Base-by-base conservation (phyloP, 306 rosid genomes). In the Lathyrus oleraceus region DNA sequence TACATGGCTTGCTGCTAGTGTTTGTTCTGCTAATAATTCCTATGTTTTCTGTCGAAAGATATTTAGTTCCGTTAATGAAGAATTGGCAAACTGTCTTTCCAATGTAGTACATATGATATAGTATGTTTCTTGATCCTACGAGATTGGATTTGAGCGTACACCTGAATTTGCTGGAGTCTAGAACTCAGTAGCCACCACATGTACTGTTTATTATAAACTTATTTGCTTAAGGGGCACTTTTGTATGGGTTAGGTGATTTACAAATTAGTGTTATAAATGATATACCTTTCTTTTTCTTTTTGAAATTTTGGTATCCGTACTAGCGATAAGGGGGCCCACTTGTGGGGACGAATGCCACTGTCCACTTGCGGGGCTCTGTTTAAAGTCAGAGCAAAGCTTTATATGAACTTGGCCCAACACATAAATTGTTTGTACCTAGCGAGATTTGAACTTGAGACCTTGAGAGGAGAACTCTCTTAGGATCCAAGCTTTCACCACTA, bases 161-260 rank as follows among this genome's bases (percentile, higher is more conserved):
- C 25, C 36, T 12, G 11, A 45, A 30, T 59, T 30, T 13, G 47
- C 16, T 59, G 23, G 6, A 59, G 43, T 14, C 64, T 30, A 35
- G 42, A 57, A 59, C 23, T 59, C 38, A 25, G 63, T 35, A 39
- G n/a, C 5, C 1, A 2, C 16, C n/a, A 62, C 17, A 19, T 62
- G 27, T 38, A 62, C 15, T 2, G 3, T 39, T 62, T 62, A 62
- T 5, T 62, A 4, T 40, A 40, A 51, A 61, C 16, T 44, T 43
- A 32, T 54, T 52, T 77, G 43, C 36, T 28, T 30, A 20, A 63
- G 61, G 23, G 53, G 43, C 21, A 10, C 43, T 23, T 21, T 8
- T 54, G 44, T 65, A 27, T 64, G 32, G 44, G 38, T 21, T 5
- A 6, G 48, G 38, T 47, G 56, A 58, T 75, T n/a, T n/a, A 15